Evolutionary conservation across 768 basidiomycete species (phyloP), one percentile per base, ranked within the genome.

Genomic region (Vishniacozyma victoriae): DNA sequence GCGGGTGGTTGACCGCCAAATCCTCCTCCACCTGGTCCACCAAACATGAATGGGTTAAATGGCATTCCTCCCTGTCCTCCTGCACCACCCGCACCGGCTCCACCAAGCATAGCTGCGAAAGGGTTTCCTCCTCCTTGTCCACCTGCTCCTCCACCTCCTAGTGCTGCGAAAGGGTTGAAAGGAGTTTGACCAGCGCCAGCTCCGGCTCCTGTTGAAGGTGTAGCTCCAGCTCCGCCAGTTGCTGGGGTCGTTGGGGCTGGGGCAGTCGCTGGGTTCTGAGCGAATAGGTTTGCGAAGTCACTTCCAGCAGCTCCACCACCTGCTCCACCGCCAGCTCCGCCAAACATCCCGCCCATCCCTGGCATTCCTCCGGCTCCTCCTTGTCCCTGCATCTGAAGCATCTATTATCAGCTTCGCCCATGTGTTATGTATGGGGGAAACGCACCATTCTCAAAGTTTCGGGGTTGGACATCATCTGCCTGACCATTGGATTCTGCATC

Each of bases 401-500:
- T 65, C 63, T 67, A 31, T 13, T 5, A 11, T 61, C 46, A 54
- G 48, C 50, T 48, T 4, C 29, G 18, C 11, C 18, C 16, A n/a
- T 15, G 22, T 5, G 14, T 22, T 26, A 14, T n/a, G 3, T 4
- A 25, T 27, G 16, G 16, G 24, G 14, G 16, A 19, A 22, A 33
- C 62, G 49, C 36, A 64, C 65, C 51, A 55, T 56, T 42, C 65
- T 38, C 11, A 67, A 40, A 20, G 62, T 55, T 23, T 64, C 65
- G 1, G 68, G 68, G 41, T 70, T 63, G 6, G 59, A 60, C 24
- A 87, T 69, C 74, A 87, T 76, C 41, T 83, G 75, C 81, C 84
- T 83, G 79, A 86, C 82, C 26, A 75, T 67, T 0, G 81, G 78
- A 47, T 83, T 81, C 1, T 85, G 66, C 26, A 86, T 85, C 38